Base-by-base conservation (phyloP, 345 rosid species). In the Heritiera littoralis region DNA sequence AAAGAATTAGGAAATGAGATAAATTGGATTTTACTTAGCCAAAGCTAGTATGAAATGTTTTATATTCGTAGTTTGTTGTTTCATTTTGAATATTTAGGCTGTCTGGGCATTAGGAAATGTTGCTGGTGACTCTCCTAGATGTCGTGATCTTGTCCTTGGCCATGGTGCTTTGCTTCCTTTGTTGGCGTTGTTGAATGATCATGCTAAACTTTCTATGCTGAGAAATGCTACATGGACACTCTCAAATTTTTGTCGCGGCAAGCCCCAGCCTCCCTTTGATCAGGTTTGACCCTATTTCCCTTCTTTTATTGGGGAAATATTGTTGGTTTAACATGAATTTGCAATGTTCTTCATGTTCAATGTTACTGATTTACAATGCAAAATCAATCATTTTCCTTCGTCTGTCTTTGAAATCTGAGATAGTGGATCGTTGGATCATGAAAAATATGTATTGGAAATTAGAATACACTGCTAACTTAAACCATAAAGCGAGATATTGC, bases 51-150 rank as follows among this genome's bases (percentile, higher is more conserved):
- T 23, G 35, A 23, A 28, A 9, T 28, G 28, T 72, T 18, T 32
- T 15, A n/a, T 13, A 17, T 18, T n/a, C 45, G 38, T 56, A 20
- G 17, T 68, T 14, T 15, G 56, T 9, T 48, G 5, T 56, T 48
- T 20, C 56, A 0, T 17, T 43, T 20, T 69, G 54, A 45, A 41
- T 0, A 9, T 43, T 35, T 72, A 91, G 94, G 92, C 88, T 72
- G 77, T 88, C 10, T 88, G 91, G 92, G 94, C 88, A 14, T 77
- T 91, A 84, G 91, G 91, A 15, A 91, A 91, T 77, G 86, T 91
- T 71, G 87, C 91, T 48, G 92, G 91, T 72, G 91, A 89, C 32
- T 88, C 92, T 10, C 81, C 88, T 2, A 78, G 65, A n/a, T 89
- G 87, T 70, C 86, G 94, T 54, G 90, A 91, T 82, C 85, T 83